Percentiles rank a stretch among this genome's conserved stretches.
These are phyloP conservation scores for Lentinula raphanica DNA, from an alignment of 768 basidiomycete genomes.

Conservation along the genomic window DNA sequence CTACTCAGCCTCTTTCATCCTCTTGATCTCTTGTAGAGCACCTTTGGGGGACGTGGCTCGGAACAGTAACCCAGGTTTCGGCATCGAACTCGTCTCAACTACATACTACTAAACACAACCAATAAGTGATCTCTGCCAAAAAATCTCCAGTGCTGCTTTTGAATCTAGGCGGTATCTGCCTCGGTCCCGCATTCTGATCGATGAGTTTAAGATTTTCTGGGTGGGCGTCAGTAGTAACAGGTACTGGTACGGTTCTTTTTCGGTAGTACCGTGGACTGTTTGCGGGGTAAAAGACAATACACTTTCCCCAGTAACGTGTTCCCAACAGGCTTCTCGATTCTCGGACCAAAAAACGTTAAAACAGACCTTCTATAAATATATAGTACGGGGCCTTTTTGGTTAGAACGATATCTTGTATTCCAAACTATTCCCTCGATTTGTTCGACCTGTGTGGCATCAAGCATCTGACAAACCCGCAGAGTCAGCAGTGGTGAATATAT, in stretches of 20 bases:
- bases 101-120: too few species aligned
- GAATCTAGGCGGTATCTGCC: too few species aligned
- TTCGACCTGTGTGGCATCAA: background rate
- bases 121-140: too few species aligned
- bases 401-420: background rate
- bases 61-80: too few species aligned
- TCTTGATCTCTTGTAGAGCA: too few species aligned
- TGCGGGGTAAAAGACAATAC: conserved; percentile 4
- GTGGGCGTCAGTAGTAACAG: background rate
- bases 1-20: too few species aligned
- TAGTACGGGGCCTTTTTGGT: background rate
- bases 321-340: background rate
- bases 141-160: too few species aligned
- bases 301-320: background rate
- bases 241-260: conserved; percentile 9
- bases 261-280: conserved; percentile 9
- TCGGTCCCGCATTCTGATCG: background rate
- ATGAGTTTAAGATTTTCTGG: background rate
- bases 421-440: background rate
- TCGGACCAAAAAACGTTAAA: background rate
- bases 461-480: background rate
- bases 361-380: background rate
- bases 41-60: too few species aligned
- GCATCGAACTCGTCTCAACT: too few species aligned
- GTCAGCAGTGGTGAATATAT: background rate